Evolutionary conservation across 1,284 basidiomycete species (phyloP).

Genomic region (Bondarzewia mesenterica): DNA sequence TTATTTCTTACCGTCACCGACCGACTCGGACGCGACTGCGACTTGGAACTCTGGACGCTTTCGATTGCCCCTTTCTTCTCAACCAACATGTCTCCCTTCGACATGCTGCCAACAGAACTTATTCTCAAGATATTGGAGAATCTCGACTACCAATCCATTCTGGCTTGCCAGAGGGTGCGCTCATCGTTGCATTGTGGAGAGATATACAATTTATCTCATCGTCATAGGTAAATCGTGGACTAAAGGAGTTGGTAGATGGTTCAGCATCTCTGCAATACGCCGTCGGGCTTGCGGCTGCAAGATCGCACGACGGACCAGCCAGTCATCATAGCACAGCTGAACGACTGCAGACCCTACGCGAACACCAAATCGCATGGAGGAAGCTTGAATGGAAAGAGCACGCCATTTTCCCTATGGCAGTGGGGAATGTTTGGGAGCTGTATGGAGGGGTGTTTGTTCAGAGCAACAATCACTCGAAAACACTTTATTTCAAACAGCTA

Average conservation of each 20-base stretch:
- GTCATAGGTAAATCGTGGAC: slow-evolving; percentile 35
- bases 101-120: slow-evolving; percentile 29
- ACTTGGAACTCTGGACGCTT: too few relatives aligned
- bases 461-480: slow-evolving; percentile 17
- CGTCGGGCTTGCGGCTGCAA: slow-evolving; percentile 42
- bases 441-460: slow-evolving; percentile 54
- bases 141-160: slow-evolving; percentile 16
- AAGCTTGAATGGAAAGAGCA: slow-evolving; percentile 30
- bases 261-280: slow-evolving; percentile 37
- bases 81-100: background rate
- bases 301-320: slow-evolving; percentile 38
- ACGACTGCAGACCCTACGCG: slow-evolving; percentile 33
- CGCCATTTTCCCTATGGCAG: slow-evolving; percentile 29
- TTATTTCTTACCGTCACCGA: too few relatives aligned
- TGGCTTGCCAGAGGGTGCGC: slow-evolving; percentile 17
- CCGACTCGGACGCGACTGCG: too few relatives aligned
- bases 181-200: background rate
- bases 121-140: slow-evolving; percentile 22
- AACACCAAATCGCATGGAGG: slow-evolving; percentile 41
- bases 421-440: slow-evolving; percentile 39
- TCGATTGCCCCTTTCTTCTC: too few relatives aligned
- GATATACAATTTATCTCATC: background rate
- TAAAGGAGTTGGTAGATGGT: slow-evolving; percentile 30
- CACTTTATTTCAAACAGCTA: slow-evolving; percentile 38
- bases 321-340: slow-evolving; percentile 22